phyloP scores from a whole-genome alignment of 345 rosid genomes.

The Orychophragmus violaceus region DNA sequence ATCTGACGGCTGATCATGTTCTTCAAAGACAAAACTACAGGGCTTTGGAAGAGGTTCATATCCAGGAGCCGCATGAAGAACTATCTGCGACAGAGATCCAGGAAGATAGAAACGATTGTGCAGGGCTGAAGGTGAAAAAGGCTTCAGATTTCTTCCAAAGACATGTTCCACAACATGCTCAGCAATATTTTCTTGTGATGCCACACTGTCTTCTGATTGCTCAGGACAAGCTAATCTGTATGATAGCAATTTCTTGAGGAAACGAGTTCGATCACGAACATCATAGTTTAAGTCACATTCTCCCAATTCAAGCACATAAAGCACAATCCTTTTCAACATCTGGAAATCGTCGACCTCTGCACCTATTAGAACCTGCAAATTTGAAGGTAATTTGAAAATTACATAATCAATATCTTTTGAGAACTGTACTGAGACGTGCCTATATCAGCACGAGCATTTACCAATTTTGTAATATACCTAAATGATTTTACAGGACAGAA shows the following conservation, averaged over 20 bases:
- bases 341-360: conserved; percentile 48
- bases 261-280: conserved; percentile 88
- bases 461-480: background rate
- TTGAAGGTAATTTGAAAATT: conserved; percentile 11
- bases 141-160: conserved; percentile 48
- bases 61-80: conserved; percentile 99
- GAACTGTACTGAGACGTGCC: background rate
- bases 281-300: conserved; percentile 79
- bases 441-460: background rate
- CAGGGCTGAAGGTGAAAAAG: conserved; percentile 33
- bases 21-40: conserved; percentile 50
- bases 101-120: conserved; percentile 80
- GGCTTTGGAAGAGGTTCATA: conserved; percentile 98
- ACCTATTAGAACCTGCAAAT: conserved; percentile 49
- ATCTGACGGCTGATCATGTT: conserved; percentile 37
- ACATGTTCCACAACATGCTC: conserved; percentile 48
- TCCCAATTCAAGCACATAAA: conserved; percentile 83
- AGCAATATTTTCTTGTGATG: conserved; percentile 34
- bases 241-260: conserved; percentile 52
- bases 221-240: conserved; percentile 36
- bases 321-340: conserved; percentile 42
- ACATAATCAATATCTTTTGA: conserved; percentile 4
- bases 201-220: conserved; percentile 36
- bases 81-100: conserved; percentile 93
- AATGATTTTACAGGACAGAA: background rate